These are phyloP conservation scores for Yamadazyma dushanensis DNA, from an alignment of 1,139 yeast species.

Conservation along the genomic window DNA sequence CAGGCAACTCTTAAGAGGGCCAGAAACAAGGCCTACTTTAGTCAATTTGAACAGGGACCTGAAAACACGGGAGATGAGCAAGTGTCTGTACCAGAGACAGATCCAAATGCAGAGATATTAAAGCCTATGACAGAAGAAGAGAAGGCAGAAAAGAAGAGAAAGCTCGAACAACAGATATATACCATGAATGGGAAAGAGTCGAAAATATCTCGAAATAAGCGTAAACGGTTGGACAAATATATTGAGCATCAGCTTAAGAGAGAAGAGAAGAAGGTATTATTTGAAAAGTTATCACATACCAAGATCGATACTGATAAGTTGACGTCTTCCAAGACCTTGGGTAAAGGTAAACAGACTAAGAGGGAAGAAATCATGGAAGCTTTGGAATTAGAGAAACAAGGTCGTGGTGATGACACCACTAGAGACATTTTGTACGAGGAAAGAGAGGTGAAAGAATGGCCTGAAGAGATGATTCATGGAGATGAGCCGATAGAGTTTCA, in stretches of 20 bases:
- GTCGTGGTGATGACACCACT: slow-evolving; percentile 66
- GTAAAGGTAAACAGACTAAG: slow-evolving; percentile 73
- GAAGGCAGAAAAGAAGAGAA: slow-evolving; percentile 63
- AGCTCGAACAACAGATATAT: slow-evolving; percentile 57
- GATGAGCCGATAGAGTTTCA: slow-evolving; percentile 20
- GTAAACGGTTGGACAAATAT: slow-evolving; percentile 74
- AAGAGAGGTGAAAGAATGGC: slow-evolving; percentile 66
- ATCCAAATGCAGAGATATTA: slow-evolving; percentile 64
- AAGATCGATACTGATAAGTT: slow-evolving; percentile 70
- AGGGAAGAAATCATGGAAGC: slow-evolving; percentile 77
- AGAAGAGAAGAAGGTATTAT: slow-evolving; percentile 79
- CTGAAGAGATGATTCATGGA: slow-evolving; percentile 34
- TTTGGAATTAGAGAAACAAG: slow-evolving; percentile 68
- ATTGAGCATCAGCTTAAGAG: slow-evolving; percentile 86
- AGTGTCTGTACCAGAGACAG: slow-evolving; percentile 18
- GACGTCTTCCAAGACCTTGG: slow-evolving; percentile 73
- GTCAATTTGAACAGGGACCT: slow-evolving; percentile 42
- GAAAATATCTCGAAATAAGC: slow-evolving; percentile 71
- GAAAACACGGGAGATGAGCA: slow-evolving; percentile 18
- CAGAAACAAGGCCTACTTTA: slow-evolving; percentile 64
- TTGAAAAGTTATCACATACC: slow-evolving; percentile 71
- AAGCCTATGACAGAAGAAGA: slow-evolving; percentile 55
- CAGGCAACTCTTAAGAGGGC: slow-evolving; percentile 68
- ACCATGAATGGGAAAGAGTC: slow-evolving; percentile 57
- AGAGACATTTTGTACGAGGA: slow-evolving; percentile 69